Percentiles rank a stretch among this genome's conserved stretches.
Evolutionary conservation across 2,329 filamentous ascomycete genomes (phyloP).

Genomic region (Aspergillus uvarum): DNA sequence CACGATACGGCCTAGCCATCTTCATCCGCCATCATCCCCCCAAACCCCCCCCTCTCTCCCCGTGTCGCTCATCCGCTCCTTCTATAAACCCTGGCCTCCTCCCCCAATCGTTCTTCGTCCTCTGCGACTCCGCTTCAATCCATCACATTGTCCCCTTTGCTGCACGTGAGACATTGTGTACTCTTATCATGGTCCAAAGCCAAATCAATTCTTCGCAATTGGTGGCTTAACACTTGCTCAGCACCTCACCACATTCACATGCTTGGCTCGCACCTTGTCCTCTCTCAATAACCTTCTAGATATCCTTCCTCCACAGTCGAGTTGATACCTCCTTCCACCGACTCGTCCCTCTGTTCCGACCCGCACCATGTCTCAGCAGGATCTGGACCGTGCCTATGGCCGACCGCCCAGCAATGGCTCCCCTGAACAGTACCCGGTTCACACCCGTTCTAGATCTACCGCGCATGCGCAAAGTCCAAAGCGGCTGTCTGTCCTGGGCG

Average conservation of each 20-base stretch:
- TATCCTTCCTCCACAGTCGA: not conserved
- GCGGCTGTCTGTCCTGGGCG: conserved; percentile 41
- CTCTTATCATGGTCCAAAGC: conserved; percentile 19
- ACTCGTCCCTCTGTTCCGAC: conserved; percentile 13
- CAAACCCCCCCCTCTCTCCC: not conserved
- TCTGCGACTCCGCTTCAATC: not conserved
- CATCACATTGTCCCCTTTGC: not conserved
- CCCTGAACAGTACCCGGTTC: conserved; percentile 32
- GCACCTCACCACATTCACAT: conserved; percentile 7
- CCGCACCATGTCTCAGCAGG: conserved; percentile 18
- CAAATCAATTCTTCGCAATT: conserved; percentile 13
- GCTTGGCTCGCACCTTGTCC: not conserved
- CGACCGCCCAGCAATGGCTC: conserved; percentile 33
- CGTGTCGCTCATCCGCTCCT: not conserved
- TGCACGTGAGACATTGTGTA: not conserved
- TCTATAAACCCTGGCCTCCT: not conserved
- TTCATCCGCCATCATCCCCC: not conserved
- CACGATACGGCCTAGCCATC: conserved; percentile 4
- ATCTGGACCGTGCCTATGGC: conserved; percentile 32
- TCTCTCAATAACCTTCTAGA: not conserved
- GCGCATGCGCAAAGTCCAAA: conserved; percentile 39
- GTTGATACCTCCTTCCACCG: not conserved
- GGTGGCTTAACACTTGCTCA: conserved; percentile 18
- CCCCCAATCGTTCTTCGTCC: not conserved
- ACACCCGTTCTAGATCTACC: conserved; percentile 38